Base-by-base conservation (phyloP, 2,329 filamentous ascomycete genomes). In the Neodidymelliopsis sp. region DNA sequence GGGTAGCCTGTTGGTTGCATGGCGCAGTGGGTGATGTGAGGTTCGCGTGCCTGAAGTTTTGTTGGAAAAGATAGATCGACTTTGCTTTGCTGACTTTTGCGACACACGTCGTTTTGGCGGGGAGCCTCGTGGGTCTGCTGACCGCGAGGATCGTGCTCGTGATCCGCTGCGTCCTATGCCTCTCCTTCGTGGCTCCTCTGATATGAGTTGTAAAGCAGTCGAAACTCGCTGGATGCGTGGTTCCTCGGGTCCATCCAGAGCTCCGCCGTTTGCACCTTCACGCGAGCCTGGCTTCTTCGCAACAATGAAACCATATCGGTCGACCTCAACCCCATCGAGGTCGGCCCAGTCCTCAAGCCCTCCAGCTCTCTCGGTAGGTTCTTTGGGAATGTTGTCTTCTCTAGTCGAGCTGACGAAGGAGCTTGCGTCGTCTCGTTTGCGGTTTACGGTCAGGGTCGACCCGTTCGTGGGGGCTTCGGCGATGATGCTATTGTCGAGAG, bases 331-430 rank as follows among this genome's bases (percentile, higher is more conserved):
- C 5, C 77, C 81, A 13, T 80, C 75, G 9, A 87, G 72, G 65
- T 86, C 79, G 51, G 82, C 77, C 84, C 84, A 87, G 57, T 87
- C 84, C 56, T 87, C 84, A 37, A 86, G 79, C 2, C 84, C 84
- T 6, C 84, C 84, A 16, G 84, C 84, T 23, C 81, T 69, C 67
- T 87, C 84, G 38, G 77, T 74, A 9, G 79, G 74, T 54, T 85
- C 80, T 56, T 79, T 76, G 38, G 74, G 70, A 47, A 79, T 77
- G 23, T 43, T 56, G 38, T 59, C 66, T 36, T 50, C 62, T 23
- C 56, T 57, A 37, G 57, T 61, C 6, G 66, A 68, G 47, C 65
- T 69, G 19, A 61, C 44, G 8, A 70, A 55, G 2, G 68, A 72
- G 31, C 57, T 59, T 4, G 56, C 43, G 59, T 57, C 70, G 38